Evolutionary conservation across 345 rosid species (phyloP), one percentile per base, ranked within the genome.

Genomic region (Erucastrum elatum): DNA sequence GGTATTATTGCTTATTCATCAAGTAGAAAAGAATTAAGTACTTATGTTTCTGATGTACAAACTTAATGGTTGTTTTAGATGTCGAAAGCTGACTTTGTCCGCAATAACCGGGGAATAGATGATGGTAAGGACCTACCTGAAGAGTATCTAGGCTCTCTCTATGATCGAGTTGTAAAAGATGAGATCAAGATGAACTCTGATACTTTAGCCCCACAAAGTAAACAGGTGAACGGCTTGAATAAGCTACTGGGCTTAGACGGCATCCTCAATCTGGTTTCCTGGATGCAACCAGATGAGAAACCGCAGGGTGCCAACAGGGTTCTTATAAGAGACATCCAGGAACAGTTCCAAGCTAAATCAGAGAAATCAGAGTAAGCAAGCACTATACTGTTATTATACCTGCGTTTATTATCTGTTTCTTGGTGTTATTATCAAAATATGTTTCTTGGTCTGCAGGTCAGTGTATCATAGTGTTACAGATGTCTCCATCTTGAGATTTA

Each of bases 111-210:
- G 46, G 99, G 98, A 75, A 96, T 96, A 84, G 94, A 96, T 79
- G 92, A 89, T 73, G 99, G 99, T 49, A 93, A 93, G 84, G 99
- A 96, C 82, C 84, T 96, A 74, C 87, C 98, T 66, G 99, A 93
- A 85, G 94, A 90, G 53, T 96, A 87, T 80, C 86, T 93, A 44
- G 87, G 98, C 25, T 77, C 91, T 76, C 75, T 93, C 5, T 96
- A 93, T 87, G 96, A 96, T 84, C 87, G 93, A 71, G 90, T 93
- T 70, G 94, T 91, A 39, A 91, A 87, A 87, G 86, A 96, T 59
- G 97, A 96, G 85, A 96, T 91, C 66, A 93, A 93, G 86, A 95
- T 95, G 97, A 93, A 84, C 53, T 87, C 91, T 2, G 91, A 89
- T 80, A 87, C 95, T 73, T 80, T 90, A 71, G 89, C 86, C 61